Base-by-base conservation (phyloP, 768 basidiomycete species). In the Boletus coccyginus region DNA sequence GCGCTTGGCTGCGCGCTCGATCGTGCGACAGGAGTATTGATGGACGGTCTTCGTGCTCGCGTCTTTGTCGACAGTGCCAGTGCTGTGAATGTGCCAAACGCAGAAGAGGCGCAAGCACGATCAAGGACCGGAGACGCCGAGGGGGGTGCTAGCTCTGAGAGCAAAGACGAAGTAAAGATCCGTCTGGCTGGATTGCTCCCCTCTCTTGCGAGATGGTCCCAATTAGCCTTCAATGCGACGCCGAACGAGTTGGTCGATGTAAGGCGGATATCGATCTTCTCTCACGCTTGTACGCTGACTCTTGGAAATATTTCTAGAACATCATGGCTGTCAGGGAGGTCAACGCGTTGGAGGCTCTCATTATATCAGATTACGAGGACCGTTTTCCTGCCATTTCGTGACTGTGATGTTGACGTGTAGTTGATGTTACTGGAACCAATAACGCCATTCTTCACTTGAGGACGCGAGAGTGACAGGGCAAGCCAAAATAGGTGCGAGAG, bases 241-340 rank as follows among this genome's bases (percentile, higher is more conserved):
- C 91, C 90, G 36, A 92, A 91, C 67, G 90, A 90, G 68, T 74
- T 93, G 60, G 81, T 92, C 29, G 92, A 94, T 74, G 93, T 92
- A 66, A 71, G 89, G 10, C 81, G 8, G 21, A 13, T 46, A 24
- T 55, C 4, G n/a, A 44, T 48, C 7, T 41, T n/a, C 9, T 52
- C 2, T 51, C 13, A 12, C 1, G 41, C 11, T 44, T 12, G 46
- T 56, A 21, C 59, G 45, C 52, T 68, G 39, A 40, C 10, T 16
- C 3, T 40, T 32, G 53, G 50, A 44, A 13, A 35, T 2, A 9
- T 3, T 49, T 43, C 1, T 46, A 91, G 89, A 82, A 80, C 55
- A 63, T 92, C 44, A 74, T 84, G 67, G 81, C 78, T 17, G 63
- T 85, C 55, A 75, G 83, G 58, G 90, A 92, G 69, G 80, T 89